Percentiles rank a stretch among this genome's conserved stretches.
Evolutionary conservation across 2,329 filamentous ascomycete species (phyloP).

Genomic region (Monilinia laxa): DNA sequence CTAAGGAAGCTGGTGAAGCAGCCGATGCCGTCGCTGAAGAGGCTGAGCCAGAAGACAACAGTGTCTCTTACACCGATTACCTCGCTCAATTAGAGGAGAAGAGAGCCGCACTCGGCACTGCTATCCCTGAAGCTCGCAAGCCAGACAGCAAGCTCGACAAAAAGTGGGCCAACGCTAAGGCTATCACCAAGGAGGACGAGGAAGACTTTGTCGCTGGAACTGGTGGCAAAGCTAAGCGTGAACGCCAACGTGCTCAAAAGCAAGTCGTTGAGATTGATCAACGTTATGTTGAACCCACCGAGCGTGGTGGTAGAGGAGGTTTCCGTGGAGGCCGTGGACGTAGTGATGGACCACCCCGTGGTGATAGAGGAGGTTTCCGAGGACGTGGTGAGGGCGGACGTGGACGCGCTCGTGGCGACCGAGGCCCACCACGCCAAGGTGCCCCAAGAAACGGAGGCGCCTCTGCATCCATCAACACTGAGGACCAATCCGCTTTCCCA

Average conservation of each 20-base stretch:
- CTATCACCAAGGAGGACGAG: constrained; percentile 60
- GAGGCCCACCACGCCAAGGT: constrained; percentile 44
- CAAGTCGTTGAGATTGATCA: constrained; percentile 85
- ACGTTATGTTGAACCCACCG: constrained; percentile 71
- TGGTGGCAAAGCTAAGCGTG: constrained; percentile 75
- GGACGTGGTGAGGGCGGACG: constrained; percentile 53
- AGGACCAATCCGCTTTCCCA: constrained; percentile 53
- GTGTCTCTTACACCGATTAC: constrained; percentile 87
- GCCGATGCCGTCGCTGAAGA: constrained; percentile 43
- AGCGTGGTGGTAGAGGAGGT: constrained; percentile 54
- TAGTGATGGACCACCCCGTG: constrained; percentile 49
- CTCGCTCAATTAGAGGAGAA: constrained; percentile 74
- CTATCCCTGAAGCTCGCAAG: constrained; percentile 73
- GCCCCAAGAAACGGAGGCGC: constrained; percentile 40
- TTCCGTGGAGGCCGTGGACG: constrained; percentile 54
- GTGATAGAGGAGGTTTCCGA: constrained; percentile 44
- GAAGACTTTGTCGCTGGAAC: constrained; percentile 76
- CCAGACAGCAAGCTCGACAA: constrained; percentile 84
- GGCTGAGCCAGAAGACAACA: constrained; percentile 67
- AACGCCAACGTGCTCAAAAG: constrained; percentile 92
- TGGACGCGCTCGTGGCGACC: constrained; percentile 48
- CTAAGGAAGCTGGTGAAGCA: constrained; percentile 64
- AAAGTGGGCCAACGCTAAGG: constrained; percentile 88
- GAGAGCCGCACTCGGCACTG: constrained; percentile 68
- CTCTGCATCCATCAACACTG: constrained; percentile 47